A percentile compares a stretch with the other conserved stretches of the same genome.
phyloP scores from a whole-genome alignment of 164 flowering plant species.

The Aristolochia contorta region DNA sequence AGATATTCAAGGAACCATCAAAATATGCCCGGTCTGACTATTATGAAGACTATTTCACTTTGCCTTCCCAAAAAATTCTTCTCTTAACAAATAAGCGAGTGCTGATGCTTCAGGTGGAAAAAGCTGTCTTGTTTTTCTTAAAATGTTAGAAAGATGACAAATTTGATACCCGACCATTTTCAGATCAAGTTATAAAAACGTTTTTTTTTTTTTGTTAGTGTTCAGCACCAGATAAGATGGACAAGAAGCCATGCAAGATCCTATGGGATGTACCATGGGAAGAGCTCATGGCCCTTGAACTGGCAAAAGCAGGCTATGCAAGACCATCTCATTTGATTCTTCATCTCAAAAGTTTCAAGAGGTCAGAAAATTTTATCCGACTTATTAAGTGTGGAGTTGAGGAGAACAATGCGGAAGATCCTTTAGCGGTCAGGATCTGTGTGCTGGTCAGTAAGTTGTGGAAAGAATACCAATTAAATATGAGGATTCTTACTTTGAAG shows the following conservation, averaged over 20 bases:
- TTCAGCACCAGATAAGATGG: conserved; percentile 60
- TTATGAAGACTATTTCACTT: conserved; percentile 73
- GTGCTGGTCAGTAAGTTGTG: conserved; percentile 59
- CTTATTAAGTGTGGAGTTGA: conserved; percentile 68
- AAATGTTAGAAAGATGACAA: background rate
- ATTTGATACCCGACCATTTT: background rate
- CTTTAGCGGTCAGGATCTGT: conserved; percentile 78
- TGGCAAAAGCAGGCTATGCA: conserved; percentile 71
- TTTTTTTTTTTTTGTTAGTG: conserved; percentile 30
- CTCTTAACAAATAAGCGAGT: conserved; percentile 75
- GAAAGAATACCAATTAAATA: conserved; percentile 58
- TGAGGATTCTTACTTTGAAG: conserved; percentile 50
- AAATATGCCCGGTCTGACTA: conserved; percentile 90
- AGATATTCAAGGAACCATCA: conserved; percentile 94
- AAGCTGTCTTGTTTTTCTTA: background rate
- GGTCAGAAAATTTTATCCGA: conserved; percentile 62
- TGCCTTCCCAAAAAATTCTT: conserved; percentile 64
- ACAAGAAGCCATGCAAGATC: conserved; percentile 82
- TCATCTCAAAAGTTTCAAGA: conserved; percentile 72
- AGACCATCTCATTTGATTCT: conserved; percentile 83
- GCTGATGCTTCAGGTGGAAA: conserved; percentile 79
- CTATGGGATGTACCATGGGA: conserved; percentile 98
- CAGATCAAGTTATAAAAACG: background rate
- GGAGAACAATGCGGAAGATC: conserved; percentile 43
- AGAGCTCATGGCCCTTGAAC: conserved; percentile 76